Conservation (phyloP, 1,284 basidiomycete genomes). For the Puccinia triticina region DNA sequence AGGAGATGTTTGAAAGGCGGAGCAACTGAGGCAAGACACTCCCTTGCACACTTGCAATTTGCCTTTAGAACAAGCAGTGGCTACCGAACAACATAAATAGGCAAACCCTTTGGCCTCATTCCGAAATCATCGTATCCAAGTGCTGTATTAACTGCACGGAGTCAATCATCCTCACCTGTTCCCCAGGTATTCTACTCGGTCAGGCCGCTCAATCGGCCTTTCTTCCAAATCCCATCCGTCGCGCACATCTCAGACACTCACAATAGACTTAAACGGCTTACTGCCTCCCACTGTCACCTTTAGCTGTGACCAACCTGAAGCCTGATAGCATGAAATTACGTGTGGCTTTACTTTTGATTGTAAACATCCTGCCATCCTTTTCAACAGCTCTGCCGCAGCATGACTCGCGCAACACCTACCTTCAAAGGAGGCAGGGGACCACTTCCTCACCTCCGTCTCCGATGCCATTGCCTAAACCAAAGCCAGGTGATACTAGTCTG, state of each 20-base stretch:
- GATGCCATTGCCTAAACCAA: not conserved
- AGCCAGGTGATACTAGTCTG: no score
- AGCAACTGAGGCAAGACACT: slow-evolving; percentile 3
- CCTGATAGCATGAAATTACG: not conserved
- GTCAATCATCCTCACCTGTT: not conserved
- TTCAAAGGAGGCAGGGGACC: slow-evolving; percentile 2
- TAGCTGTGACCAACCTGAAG: not conserved
- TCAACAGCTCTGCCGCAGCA: not conserved
- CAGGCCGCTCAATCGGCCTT: not conserved
- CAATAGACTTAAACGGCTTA: no score
- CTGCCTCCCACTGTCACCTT: no score
- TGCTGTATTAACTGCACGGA: not conserved
- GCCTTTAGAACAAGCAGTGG: no score
- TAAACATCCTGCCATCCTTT: slow-evolving; percentile 17
- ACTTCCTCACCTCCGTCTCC: not conserved
- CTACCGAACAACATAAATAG: no score
- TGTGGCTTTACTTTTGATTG: not conserved
- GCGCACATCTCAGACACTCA: not conserved
- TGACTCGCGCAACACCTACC: not conserved
- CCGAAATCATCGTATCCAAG: not conserved
- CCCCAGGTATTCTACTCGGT: not conserved
- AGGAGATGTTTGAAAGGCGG: not conserved
- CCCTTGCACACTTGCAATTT: not conserved
- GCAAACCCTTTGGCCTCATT: no score
- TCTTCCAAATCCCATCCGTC: not conserved